Conservation (phyloP, 1,139 yeast species). For the Hemisphaericaspora lyxosophila region DNA sequence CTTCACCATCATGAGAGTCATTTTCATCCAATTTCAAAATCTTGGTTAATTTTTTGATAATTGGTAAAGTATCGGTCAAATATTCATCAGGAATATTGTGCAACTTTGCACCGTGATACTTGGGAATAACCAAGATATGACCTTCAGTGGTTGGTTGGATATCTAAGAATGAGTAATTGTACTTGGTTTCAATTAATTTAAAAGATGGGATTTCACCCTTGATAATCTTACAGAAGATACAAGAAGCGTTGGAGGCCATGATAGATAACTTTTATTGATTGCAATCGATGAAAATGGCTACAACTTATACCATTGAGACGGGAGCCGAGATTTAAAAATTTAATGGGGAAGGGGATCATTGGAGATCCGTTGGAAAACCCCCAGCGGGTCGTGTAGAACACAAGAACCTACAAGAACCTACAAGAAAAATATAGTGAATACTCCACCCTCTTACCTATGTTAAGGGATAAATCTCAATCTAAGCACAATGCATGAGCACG, state of each 20-base stretch:
- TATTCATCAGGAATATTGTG: conserved; percentile 92
- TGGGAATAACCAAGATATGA: conserved; percentile 86
- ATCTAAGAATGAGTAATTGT: conserved; percentile 81
- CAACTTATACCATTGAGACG: too few relatives aligned
- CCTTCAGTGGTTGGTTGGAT: conserved; percentile 90
- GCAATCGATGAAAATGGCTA: too few relatives aligned
- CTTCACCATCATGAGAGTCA: conserved; percentile 57
- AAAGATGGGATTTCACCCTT: conserved; percentile 93
- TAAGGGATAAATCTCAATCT: too few relatives aligned
- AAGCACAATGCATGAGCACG: too few relatives aligned
- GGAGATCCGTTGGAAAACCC: too few relatives aligned
- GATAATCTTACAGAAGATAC: conserved; percentile 90
- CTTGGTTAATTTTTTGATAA: conserved; percentile 78
- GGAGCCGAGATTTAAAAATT: too few relatives aligned
- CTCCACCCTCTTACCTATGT: too few relatives aligned
- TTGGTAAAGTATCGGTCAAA: conserved; percentile 78
- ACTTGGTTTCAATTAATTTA: conserved; percentile 80
- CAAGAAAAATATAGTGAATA: too few relatives aligned
- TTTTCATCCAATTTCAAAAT: conserved; percentile 63
- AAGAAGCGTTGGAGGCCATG: conserved; percentile 29
- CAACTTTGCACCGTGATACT: conserved; percentile 86
- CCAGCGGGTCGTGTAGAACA: too few relatives aligned
- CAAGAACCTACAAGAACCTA: too few relatives aligned
- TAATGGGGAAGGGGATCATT: too few relatives aligned
- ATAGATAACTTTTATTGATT: too few relatives aligned